Percentiles rank a stretch among this genome's conserved stretches.
Conservation (phyloP, 1,139 yeast genomes). For the Geotrichum carabidarum region DNA sequence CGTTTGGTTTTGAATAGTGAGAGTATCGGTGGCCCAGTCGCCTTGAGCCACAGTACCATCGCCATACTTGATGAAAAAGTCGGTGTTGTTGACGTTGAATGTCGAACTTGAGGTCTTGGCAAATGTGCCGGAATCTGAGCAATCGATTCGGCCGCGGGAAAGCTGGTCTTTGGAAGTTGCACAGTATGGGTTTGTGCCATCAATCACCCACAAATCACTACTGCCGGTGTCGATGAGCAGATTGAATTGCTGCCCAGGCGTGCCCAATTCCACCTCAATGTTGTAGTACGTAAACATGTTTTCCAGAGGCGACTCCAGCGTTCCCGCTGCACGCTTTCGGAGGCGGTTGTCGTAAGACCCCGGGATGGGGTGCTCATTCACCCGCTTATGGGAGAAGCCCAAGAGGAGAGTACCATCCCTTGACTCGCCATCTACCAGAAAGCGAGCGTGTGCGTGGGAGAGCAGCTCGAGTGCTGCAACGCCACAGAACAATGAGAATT, state of each 20-base stretch:
- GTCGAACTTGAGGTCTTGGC: slow-evolving; percentile 13
- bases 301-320: slow-evolving; percentile 19
- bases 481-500: no score
- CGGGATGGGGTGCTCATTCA: slow-evolving; percentile 7
- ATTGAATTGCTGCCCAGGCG: slow-evolving; percentile 48
- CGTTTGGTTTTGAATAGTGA: slow-evolving; percentile 26
- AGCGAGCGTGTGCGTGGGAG: no score
- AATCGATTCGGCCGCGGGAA: slow-evolving; percentile 31
- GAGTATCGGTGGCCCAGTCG: slow-evolving; percentile 45
- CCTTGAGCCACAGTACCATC: slow-evolving; percentile 41
- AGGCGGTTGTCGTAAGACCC: slow-evolving; percentile 9
- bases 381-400: background rate
- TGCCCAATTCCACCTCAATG: slow-evolving; percentile 49
- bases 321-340: slow-evolving; percentile 2
- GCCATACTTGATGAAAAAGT: slow-evolving; percentile 31
- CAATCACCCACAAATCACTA: slow-evolving; percentile 59
- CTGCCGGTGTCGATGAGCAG: slow-evolving; percentile 66
- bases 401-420: slow-evolving; percentile 4
- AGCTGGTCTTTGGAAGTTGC: slow-evolving; percentile 16
- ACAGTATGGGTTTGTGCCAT: slow-evolving; percentile 36
- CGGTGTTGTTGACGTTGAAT: slow-evolving; percentile 17
- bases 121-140: slow-evolving; percentile 17
- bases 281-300: slow-evolving; percentile 39
- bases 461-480: no score
- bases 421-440: background rate